These are phyloP conservation scores for Gypsophila paniculata DNA, from an alignment of 179 eudicot species.

Conservation along the genomic window DNA sequence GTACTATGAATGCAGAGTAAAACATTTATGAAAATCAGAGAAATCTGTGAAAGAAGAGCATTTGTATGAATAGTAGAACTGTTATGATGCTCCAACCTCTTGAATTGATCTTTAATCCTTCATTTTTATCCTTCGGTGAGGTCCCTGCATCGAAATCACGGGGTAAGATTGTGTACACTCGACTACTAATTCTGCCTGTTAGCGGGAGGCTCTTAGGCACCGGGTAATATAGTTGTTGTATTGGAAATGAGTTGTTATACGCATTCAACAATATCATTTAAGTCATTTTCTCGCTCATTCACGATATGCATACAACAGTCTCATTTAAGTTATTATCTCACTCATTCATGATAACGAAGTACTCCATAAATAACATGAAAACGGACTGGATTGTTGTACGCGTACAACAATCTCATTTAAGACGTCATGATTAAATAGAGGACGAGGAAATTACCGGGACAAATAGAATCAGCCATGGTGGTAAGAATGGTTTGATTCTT, in stretches of 20 bases:
- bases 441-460: conserved; percentile 40
- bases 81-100: conserved; percentile 35
- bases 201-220: too few relatives aligned
- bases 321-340: too few relatives aligned
- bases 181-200: too few relatives aligned
- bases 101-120: conserved; percentile 25
- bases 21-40: conserved; percentile 13
- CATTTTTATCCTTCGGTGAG: conserved; percentile 24
- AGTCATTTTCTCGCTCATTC: too few relatives aligned
- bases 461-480: conserved; percentile 34
- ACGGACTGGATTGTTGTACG: too few relatives aligned
- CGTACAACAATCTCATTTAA: too few relatives aligned
- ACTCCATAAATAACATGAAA: too few relatives aligned
- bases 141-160: conserved; percentile 6
- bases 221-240: too few relatives aligned
- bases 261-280: too few relatives aligned
- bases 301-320: too few relatives aligned
- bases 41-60: conserved; percentile 30
- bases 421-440: background rate
- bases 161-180: background rate
- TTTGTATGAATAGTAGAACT: conserved; percentile 29
- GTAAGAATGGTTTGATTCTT: conserved; percentile 41
- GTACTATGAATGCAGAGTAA: background rate
- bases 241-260: too few relatives aligned
- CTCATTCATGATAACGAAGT: too few relatives aligned